Percentiles rank a stretch among this genome's conserved stretches.
Evolutionary conservation across 495 filamentous ascomycete species (phyloP).

Genomic region (Terfezia claveryi): DNA sequence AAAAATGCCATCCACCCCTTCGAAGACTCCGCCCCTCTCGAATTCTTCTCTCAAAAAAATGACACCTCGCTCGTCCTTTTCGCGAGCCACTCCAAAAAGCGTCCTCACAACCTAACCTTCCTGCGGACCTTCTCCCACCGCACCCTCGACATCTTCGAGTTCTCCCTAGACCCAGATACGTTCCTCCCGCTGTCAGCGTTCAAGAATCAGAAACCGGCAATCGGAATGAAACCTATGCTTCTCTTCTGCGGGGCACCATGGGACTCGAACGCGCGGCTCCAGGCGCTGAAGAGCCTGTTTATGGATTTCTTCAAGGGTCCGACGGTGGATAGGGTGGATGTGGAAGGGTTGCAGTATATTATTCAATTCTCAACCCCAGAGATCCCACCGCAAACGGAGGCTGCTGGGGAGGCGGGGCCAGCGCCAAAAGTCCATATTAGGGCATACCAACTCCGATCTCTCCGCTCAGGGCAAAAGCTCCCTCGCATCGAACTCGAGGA

Average conservation of each 20-base stretch:
- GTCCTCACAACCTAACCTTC: slow-evolving; percentile 73
- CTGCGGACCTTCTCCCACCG: slow-evolving; percentile 60
- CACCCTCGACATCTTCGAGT: slow-evolving; percentile 81
- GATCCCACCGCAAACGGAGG: slow-evolving; percentile 17
- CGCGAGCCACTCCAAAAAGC: slow-evolving; percentile 70
- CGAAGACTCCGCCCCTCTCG: slow-evolving; percentile 63
- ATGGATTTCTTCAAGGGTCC: slow-evolving; percentile 76
- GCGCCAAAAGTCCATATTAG: slow-evolving; percentile 25
- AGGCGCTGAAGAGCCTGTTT: slow-evolving; percentile 65
- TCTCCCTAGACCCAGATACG: slow-evolving; percentile 46
- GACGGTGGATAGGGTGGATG: slow-evolving; percentile 56
- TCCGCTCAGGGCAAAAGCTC: slow-evolving; percentile 62
- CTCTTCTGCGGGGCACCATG: slow-evolving; percentile 67
- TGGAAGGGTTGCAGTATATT: slow-evolving; percentile 80
- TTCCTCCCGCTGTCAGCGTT: slow-evolving; percentile 51
- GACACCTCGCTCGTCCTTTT: slow-evolving; percentile 66
- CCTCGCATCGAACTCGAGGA: slow-evolving; percentile 85
- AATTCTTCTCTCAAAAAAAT: slow-evolving; percentile 91
- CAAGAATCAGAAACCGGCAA: slow-evolving; percentile 56
- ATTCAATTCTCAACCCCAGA: slow-evolving; percentile 64
- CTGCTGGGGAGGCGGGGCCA: background rate
- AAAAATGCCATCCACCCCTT: slow-evolving; percentile 89
- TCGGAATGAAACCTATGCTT: slow-evolving; percentile 73
- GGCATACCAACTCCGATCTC: slow-evolving; percentile 62
- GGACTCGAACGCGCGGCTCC: slow-evolving; percentile 57